These are phyloP conservation scores for Candida gigantensis DNA, from an alignment of 1,139 yeast species.

Conservation along the genomic window DNA sequence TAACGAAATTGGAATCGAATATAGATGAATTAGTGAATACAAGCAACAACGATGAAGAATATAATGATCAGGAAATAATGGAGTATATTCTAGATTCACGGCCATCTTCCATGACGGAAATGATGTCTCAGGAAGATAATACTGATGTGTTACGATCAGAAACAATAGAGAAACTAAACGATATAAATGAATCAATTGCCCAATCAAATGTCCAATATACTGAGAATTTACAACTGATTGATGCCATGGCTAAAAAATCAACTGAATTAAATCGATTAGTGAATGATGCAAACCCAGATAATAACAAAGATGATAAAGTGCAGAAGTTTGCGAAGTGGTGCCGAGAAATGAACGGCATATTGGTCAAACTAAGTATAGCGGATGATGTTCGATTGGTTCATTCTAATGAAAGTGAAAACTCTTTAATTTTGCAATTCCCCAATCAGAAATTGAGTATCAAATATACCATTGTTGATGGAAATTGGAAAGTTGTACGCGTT, in stretches of 20 bases:
- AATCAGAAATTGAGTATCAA: not conserved
- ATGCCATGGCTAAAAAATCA: constrained; percentile 8
- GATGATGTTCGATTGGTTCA: constrained; percentile 10
- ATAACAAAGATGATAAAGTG: constrained; percentile 13
- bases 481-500: constrained; percentile 10
- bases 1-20: not conserved
- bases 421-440: too few species aligned
- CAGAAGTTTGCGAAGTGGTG: constrained; percentile 33
- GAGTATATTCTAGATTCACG: constrained; percentile 1
- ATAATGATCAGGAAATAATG: constrained; percentile 2
- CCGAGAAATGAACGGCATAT: constrained; percentile 28
- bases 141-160: constrained; percentile 1
- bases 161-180: constrained; percentile 6
- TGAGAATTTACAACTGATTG: constrained; percentile 9
- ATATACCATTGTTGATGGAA: not conserved
- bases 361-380: constrained; percentile 19
- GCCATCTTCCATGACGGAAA: not conserved
- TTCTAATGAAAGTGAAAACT: not conserved
- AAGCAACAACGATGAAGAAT: too few species aligned
- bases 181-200: constrained; percentile 7
- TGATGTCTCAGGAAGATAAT: not conserved
- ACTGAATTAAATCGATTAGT: constrained; percentile 6
- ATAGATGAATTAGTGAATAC: constrained; percentile 3
- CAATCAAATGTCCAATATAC: constrained; percentile 10
- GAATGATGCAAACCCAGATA: constrained; percentile 5